Conservation (phyloP, 345 rosid genomes). For the Hypericum androsaemum region DNA sequence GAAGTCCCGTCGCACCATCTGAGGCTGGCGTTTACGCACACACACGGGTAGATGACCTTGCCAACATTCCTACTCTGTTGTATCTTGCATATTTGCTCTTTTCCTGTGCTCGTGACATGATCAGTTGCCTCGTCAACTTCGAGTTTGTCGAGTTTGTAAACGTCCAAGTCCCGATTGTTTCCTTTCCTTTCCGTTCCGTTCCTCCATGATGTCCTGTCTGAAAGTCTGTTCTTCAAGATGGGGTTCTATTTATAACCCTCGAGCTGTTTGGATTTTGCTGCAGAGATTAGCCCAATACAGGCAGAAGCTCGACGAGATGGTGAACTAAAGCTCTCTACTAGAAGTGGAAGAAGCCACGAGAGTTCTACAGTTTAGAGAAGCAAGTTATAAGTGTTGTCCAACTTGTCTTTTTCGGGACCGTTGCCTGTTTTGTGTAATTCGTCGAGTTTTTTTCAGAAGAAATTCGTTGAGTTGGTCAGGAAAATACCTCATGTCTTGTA, state of each 20-base stretch:
- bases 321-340: conserved; percentile 19
- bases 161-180: not conserved
- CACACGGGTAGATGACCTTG: conserved; percentile 47
- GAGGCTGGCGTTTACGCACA: conserved; percentile 97
- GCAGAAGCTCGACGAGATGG: conserved; percentile 75
- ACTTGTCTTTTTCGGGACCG: no score
- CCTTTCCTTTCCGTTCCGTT: not conserved
- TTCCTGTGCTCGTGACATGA: conserved; percentile 4
- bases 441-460: no score
- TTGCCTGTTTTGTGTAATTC: no score
- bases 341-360: no score
- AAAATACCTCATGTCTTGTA: no score
- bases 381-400: no score
- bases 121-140: conserved; percentile 13
- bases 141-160: conserved; percentile 18
- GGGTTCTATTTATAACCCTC: not conserved
- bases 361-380: no score
- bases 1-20: conserved; percentile 77
- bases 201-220: not conserved
- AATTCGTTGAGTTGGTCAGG: no score
- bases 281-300: conserved; percentile 80
- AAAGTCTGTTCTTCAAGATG: not conserved
- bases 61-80: not conserved
- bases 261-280: conserved; percentile 9
- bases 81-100: not conserved